These are phyloP conservation scores for Jasminum sambac DNA, from an alignment of 257 asterid species.

Conservation along the genomic window DNA sequence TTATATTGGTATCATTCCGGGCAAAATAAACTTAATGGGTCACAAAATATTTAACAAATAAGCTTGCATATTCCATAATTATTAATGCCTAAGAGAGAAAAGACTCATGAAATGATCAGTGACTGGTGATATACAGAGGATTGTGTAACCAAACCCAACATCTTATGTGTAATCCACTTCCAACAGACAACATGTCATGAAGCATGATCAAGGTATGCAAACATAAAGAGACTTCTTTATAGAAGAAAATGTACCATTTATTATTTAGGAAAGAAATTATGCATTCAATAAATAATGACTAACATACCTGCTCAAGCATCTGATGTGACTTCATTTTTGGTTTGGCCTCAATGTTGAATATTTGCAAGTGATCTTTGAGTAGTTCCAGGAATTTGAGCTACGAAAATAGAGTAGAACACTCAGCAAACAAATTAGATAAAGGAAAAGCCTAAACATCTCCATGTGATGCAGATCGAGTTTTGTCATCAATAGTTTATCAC, in stretches of 20 bases:
- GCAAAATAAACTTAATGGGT: no score
- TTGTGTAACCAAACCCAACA: constrained; percentile 96
- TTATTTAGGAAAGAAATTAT: constrained; percentile 20
- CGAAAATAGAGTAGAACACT: constrained; percentile 35
- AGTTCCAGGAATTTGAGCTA: constrained; percentile 97
- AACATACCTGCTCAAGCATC: constrained; percentile 97
- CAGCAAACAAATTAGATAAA: constrained; percentile 30
- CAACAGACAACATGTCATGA: constrained; percentile 80
- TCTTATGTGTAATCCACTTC: constrained; percentile 94
- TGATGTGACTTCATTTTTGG: constrained; percentile 90
- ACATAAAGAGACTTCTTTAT: constrained; percentile 9
- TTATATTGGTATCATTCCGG: no score
- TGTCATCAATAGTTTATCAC: not conserved
- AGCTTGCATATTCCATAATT: constrained; percentile 25
- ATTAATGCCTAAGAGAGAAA: constrained; percentile 75
- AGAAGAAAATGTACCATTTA: constrained; percentile 9
- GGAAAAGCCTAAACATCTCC: not conserved
- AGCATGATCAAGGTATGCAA: constrained; percentile 22
- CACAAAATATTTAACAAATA: no score
- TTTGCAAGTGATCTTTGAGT: constrained; percentile 96
- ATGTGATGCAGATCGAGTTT: not conserved
- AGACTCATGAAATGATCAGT: constrained; percentile 15
- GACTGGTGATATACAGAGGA: constrained; percentile 92
- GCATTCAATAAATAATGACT: constrained; percentile 6
- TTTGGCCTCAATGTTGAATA: constrained; percentile 95